Base-by-base conservation (phyloP, 768 basidiomycete species). In the Collybia sordida region DNA sequence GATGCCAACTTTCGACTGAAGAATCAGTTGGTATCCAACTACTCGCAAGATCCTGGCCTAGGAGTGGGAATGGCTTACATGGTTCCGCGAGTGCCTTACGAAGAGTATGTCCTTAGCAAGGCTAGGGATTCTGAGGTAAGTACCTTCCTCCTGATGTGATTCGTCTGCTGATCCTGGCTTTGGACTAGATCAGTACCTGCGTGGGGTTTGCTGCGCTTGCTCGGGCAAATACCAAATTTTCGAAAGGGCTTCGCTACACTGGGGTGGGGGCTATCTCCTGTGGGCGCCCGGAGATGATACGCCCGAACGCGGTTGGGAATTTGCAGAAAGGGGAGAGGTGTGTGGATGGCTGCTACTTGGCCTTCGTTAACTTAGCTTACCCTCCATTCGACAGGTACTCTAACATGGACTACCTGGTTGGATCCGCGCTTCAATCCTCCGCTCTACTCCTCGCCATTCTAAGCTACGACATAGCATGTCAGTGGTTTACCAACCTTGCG, bases 391-490 rank as follows among this genome's bases (percentile, higher is more conserved):
- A 11, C 27, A 67, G 65, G 25, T 67, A 63, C 47, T 36, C 50
- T 1, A 67, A 61, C 25, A 63, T 64, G 56, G 64, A 65, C 42
- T 65, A 61, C 28, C 49, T 64, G 18, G 47, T 62, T n/a, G 53
- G 54, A 3, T 27, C 50, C 40, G 9, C 45, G 15, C 6, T 37
- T 22, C 37, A 28, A 27, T 8, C n/a, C 42, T 18, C 27, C 7
- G 37, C 35, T 7, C 18, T 18, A 12, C 14, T 22, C 27, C 46
- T 23, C 27, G 4, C 23, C 37, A 41, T 53, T 19, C 43, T 66
- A 34, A 59, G 60, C 25, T 72, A 68, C 50, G 67, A 69, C 28
- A 24, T 9, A n/a, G n/a, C n/a, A n/a, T n/a, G n/a, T n/a, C n/a
- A n/a, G n/a, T n/a, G n/a, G n/a, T n/a, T n/a, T n/a, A 9, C 28